Evolutionary conservation across 345 rosid genomes (phyloP), one percentile per base, ranked within the genome.

Genomic region (Bretschneidera sinensis): DNA sequence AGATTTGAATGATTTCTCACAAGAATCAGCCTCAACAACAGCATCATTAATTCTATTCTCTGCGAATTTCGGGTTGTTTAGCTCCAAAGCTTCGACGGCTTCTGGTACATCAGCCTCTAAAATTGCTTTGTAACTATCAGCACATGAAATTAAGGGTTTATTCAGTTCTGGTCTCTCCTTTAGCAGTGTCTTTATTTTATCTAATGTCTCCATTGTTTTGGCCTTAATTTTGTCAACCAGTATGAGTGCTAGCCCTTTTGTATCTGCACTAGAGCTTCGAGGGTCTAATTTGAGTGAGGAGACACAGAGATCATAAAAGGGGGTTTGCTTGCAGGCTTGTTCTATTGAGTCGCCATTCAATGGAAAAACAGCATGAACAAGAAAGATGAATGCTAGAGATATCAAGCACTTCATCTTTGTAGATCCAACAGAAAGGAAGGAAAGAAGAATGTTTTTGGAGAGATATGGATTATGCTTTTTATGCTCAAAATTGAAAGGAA

Each of bases 11-110:
- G n/a, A n/a, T n/a, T n/a, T n/a, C n/a, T n/a, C n/a, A n/a, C 85
- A 80, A 2, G 13, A 18, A 0, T 60, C 48, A 11, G 74, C 85
- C 59, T 67, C 80, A 2, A 28, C 33, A 31, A 60, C 57, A 17
- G 75, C 68, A 34, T 74, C 83, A 3, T 25, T 19, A 4, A 71
- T 21, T 2, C 63, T 64, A 6, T 20, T 52, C 21, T 59, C 75
- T 0, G 74, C 78, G 31, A 76, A 72, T 54, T 76, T 80, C 0
- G 74, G 72, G 35, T 71, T 33, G 8, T 71, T 79, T 47, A 69
- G 69, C 18, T 19, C 17, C 6, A 80, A 33, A 24, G 77, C 80
- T 11, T 55, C 67, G 22, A 68, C 64, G 8, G 78, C 62, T 24
- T 51, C 62, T 2, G 66, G 71, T 21, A 80, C 35, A 34, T 55